These are phyloP conservation scores for Pestalotiopsis sp. DNA, from an alignment of 2,329 filamentous ascomycete species.

Conservation along the genomic window DNA sequence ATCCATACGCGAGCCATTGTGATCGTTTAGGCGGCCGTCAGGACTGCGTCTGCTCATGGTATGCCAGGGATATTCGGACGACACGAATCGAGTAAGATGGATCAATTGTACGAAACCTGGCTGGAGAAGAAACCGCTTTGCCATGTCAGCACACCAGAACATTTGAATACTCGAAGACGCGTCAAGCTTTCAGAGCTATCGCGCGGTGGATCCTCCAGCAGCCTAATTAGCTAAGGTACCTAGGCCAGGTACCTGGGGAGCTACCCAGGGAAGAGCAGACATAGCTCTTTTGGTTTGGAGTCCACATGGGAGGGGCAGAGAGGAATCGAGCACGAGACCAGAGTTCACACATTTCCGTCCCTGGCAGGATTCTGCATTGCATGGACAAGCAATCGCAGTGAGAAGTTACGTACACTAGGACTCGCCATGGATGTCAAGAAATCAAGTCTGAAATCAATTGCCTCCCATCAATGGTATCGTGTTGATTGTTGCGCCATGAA, in stretches of 20 bases:
- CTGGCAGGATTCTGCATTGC: no score
- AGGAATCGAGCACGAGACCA: not conserved
- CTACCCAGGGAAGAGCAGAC: no score
- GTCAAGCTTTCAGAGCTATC: slow-evolving; percentile 1
- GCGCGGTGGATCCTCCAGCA: not conserved
- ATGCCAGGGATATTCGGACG: not conserved
- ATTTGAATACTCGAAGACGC: not conserved
- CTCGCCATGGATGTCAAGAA: not conserved
- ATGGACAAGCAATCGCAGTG: not conserved
- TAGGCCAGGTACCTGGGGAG: no score
- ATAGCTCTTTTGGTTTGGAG: not conserved
- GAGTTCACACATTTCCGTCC: not conserved
- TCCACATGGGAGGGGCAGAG: not conserved
- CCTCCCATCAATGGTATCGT: not conserved
- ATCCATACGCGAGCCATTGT: no score
- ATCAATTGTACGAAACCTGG: not conserved
- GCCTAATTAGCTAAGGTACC: no score
- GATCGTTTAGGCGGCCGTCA: no score
- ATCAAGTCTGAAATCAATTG: not conserved
- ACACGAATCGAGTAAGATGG: not conserved
- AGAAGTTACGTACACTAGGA: not conserved
- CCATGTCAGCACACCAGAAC: not conserved
- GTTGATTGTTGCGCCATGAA: not conserved
- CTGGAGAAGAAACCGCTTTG: not conserved
- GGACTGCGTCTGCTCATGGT: not conserved